Percentiles rank a stretch among this genome's conserved stretches.
phyloP scores from a whole-genome alignment of 768 basidiomycete species.

The Mycena capillaripes region DNA sequence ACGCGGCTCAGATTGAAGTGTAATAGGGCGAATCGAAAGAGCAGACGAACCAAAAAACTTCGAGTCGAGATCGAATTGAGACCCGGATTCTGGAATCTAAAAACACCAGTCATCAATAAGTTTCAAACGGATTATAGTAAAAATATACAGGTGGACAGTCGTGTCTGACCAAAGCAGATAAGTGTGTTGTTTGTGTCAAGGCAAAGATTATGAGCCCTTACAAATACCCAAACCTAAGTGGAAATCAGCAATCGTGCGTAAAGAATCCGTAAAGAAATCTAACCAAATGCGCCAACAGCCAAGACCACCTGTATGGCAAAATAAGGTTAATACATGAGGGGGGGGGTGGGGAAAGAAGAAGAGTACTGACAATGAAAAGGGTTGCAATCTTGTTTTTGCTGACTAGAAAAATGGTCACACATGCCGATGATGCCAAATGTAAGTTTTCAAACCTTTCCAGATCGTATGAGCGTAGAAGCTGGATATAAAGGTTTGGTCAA shows the following conservation, averaged over 20 bases:
- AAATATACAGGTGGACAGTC: conserved; percentile 28
- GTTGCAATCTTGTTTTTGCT: conserved; percentile 6
- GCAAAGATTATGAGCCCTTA: neutral
- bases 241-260: neutral
- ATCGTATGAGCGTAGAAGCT: conserved; percentile 30
- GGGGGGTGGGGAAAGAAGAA: too few relatives aligned
- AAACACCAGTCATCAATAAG: neutral
- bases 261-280: neutral
- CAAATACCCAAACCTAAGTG: conserved; percentile 21
- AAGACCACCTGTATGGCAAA: neutral
- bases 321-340: neutral
- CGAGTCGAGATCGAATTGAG: conserved; percentile 25
- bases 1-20: neutral
- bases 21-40: too few relatives aligned
- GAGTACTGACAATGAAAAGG: conserved; percentile 8
- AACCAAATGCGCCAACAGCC: conserved; percentile 21
- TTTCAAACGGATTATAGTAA: neutral
- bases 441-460: conserved; percentile 15
- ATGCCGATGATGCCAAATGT: neutral
- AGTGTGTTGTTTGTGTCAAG: neutral
- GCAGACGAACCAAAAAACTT: conserved; percentile 20
- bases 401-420: neutral
- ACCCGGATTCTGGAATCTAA: conserved; percentile 24
- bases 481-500: neutral
- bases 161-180: conserved; percentile 13